Base-by-base conservation (phyloP, 768 basidiomycete genomes). In the Trametes cubensis region DNA sequence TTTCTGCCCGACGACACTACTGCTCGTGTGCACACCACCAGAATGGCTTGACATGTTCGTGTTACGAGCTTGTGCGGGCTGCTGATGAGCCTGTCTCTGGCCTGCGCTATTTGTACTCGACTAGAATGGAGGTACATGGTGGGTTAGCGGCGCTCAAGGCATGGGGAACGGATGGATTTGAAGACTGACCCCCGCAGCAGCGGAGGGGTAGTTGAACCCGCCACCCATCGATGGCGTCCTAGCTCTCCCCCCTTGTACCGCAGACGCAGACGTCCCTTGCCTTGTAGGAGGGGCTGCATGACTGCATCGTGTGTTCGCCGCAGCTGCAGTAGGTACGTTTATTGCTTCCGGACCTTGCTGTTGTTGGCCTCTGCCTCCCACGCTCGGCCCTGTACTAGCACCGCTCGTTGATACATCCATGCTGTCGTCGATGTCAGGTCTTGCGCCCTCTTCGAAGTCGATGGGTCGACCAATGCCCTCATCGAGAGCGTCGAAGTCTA, bases 401-500 rank as follows among this genome's bases (percentile, higher is more conserved):
- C 34, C 34, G 10, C 10, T 34, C 34, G 34, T 34, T 11, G 34
- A 34, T 11, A 50, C 47, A 18, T 58, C 61, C 30, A 30, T 40
- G 18, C 46, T 47, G 1, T 7, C 40, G 4, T 42, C 53, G 6
- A 58, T 59, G 20, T 64, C 62, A 1, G 64, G 67, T 0, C 70
- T 68, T 20, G 61, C n/a, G 38, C 77, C 76, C 63, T 77, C 78
- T 11, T 79, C 78, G 48, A 72, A 78, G 61, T 80, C 73, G 38
- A 80, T 80, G 8, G 73, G 78, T n/a, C 72, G 66, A 15, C 73
- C 70, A 28, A 77, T 46, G 11, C 67, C 67, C 20, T 67, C 67
- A 40, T 71, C 72, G 2, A 74, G 77, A 50, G 81, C 80, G 26
- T 77, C 79, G 23, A 77, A 75, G 60, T 84, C 78, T 40, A 86